Percentiles rank a stretch among this genome's conserved stretches.
Conservation (phyloP, 768 basidiomycete species). For the Boletus barrowsii region DNA sequence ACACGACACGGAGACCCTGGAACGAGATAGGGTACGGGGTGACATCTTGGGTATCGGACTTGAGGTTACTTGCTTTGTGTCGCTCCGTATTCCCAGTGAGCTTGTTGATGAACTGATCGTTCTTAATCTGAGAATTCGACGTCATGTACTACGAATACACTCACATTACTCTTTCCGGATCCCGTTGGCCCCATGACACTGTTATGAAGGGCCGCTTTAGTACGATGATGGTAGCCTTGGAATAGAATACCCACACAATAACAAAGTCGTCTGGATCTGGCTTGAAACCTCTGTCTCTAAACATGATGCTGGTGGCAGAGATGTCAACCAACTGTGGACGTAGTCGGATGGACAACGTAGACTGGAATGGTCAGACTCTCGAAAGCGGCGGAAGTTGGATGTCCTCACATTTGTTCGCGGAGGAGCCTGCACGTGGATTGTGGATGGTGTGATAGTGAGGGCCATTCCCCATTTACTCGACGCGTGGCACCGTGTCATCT, state of each 20-base stretch:
- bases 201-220: neutral
- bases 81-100: conserved; percentile 1
- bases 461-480: neutral
- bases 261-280: conserved; percentile 6
- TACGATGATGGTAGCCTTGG: neutral
- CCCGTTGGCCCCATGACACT: too few species aligned
- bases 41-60: conserved; percentile 11
- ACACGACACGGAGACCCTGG: neutral
- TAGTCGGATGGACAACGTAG: too few species aligned
- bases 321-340: neutral
- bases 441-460: neutral
- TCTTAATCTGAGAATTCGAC: neutral
- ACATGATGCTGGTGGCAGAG: neutral
- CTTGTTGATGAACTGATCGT: conserved; percentile 12
- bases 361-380: too few species aligned
- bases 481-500: neutral
- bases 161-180: too few species aligned
- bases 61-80: neutral
- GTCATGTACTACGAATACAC: neutral
- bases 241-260: conserved; percentile 10
- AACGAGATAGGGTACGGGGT: neutral
- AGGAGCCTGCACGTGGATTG: too few species aligned
- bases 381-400: too few species aligned
- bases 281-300: neutral
- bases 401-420: too few species aligned